Conservation (phyloP, 257 asterid genomes). For the Nicotiana knightiana region DNA sequence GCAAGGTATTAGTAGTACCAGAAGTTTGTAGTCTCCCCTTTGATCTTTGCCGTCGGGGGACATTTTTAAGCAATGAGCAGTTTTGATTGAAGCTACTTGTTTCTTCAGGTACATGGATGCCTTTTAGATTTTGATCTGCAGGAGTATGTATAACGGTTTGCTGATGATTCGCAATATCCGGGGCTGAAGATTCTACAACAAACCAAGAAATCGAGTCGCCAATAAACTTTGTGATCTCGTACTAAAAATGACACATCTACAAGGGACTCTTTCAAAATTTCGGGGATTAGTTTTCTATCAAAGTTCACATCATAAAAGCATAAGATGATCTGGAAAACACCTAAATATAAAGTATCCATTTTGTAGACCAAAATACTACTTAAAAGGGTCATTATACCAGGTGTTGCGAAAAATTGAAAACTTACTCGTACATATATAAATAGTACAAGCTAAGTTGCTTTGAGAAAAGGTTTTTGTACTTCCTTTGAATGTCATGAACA, state of each 20-base stretch:
- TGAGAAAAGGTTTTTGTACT: not conserved
- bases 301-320: not conserved
- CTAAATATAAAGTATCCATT: not conserved
- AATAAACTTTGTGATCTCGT: not conserved
- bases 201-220: not conserved
- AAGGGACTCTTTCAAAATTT: not conserved
- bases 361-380: not conserved
- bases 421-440: not conserved
- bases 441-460: not conserved
- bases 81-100: not conserved
- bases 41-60: not conserved
- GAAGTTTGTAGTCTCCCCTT: not conserved
- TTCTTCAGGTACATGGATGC: slow-evolving; percentile 1
- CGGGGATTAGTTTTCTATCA: not conserved
- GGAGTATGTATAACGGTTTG: not conserved
- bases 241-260: not conserved
- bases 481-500: not conserved
- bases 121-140: not conserved
- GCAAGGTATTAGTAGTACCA: not conserved
- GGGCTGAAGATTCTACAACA: not conserved
- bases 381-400: not conserved
- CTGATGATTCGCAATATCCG: not conserved
- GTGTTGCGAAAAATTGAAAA: not conserved
- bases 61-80: not conserved
- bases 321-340: not conserved